A percentile compares a stretch with the other conserved stretches of the same genome.
These are phyloP conservation scores for Alternaria brassicicola DNA, from an alignment of 2,329 filamentous ascomycete genomes.

Conservation along the genomic window DNA sequence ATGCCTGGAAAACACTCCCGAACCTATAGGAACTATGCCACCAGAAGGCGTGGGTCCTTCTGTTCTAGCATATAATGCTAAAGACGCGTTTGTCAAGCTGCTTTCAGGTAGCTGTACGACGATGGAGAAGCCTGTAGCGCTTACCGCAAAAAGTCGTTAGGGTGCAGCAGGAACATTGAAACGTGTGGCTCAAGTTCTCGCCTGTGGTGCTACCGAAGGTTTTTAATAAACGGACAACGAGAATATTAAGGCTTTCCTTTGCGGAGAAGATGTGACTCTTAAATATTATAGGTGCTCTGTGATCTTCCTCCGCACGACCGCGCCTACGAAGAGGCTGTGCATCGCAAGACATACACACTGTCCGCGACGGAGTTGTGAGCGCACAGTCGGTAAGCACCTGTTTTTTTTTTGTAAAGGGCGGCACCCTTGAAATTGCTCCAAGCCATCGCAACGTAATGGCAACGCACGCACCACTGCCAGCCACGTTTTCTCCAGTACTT, in stretches of 20 bases:
- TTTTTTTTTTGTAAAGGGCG: not conserved
- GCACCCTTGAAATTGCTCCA: not conserved
- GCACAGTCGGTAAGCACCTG: not conserved
- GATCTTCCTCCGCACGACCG: not conserved
- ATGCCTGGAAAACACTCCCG: constrained; percentile 9
- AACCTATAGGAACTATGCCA: constrained; percentile 6
- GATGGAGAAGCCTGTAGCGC: constrained; percentile 1
- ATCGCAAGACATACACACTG: not conserved
- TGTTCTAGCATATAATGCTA: not conserved
- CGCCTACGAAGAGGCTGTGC: not conserved
- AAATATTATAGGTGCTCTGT: not conserved
- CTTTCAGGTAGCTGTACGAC: not conserved
- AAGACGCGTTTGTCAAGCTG: constrained; percentile 6
- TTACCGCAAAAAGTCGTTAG: not conserved
- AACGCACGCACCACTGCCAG: not conserved
- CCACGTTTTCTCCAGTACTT: not conserved
- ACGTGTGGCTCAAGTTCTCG: constrained; percentile 8
- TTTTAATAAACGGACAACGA: not conserved
- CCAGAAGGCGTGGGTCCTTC: constrained; percentile 1
- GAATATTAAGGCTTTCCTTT: not conserved
- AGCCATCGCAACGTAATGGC: not conserved
- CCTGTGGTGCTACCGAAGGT: constrained; percentile 1
- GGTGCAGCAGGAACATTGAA: not conserved
- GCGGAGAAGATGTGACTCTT: not conserved
- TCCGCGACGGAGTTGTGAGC: not conserved